phyloP scores from a whole-genome alignment of 805 yeast genomes.

The Lipomyces lipofer region DNA sequence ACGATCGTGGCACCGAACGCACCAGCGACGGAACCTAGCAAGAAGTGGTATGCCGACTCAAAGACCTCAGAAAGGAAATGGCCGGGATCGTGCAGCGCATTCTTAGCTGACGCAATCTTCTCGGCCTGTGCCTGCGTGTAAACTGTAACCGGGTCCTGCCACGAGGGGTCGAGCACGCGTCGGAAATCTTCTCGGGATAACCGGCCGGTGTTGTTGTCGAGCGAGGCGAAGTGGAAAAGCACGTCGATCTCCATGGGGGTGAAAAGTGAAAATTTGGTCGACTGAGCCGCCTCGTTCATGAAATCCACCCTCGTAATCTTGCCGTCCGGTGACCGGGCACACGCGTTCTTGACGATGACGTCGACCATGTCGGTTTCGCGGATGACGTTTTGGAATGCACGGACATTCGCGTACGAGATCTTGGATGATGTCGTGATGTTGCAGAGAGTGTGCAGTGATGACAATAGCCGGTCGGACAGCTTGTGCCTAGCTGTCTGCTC shows the following conservation, averaged over 20 bases:
- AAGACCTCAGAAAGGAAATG: constrained; percentile 62
- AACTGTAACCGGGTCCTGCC: constrained; percentile 42
- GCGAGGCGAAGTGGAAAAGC: constrained; percentile 44
- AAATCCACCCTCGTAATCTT: constrained; percentile 43
- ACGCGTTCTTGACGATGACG: constrained; percentile 41
- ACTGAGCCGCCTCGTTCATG: constrained; percentile 43
- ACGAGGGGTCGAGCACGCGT: constrained; percentile 46
- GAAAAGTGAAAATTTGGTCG: constrained; percentile 44
- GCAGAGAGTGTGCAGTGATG: constrained; percentile 43
- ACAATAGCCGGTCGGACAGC: constrained; percentile 44
- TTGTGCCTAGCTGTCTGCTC: constrained; percentile 44
- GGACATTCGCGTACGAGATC: constrained; percentile 46
- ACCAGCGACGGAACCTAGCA: constrained; percentile 92
- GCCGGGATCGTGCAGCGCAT: constrained; percentile 41
- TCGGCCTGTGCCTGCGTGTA: constrained; percentile 33
- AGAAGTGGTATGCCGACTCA: constrained; percentile 82
- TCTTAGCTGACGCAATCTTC: constrained; percentile 45
- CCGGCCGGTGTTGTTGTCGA: constrained; percentile 38
- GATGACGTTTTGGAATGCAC: constrained; percentile 47
- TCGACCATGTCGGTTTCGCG: constrained; percentile 46
- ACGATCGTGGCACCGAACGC: constrained; percentile 98
- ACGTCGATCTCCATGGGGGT: constrained; percentile 48
- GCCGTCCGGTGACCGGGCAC: constrained; percentile 39
- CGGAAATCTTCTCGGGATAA: constrained; percentile 42
- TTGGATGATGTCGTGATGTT: constrained; percentile 37